Evolutionary conservation across 2,329 filamentous ascomycete species (phyloP).

Genomic region (Penicillium expansum): DNA sequence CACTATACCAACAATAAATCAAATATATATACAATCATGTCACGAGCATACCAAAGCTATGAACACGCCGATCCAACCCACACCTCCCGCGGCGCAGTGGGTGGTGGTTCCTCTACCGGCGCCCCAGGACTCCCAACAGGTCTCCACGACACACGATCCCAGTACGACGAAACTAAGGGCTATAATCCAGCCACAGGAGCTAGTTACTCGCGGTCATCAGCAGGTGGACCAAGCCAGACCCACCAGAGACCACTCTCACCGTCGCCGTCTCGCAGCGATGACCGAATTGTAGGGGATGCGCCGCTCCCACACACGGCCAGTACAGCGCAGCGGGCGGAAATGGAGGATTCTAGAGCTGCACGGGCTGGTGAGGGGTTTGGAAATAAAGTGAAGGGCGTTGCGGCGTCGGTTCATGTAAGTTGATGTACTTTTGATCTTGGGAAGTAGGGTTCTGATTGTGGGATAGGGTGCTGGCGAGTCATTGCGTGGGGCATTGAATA

Average conservation of each 20-base stretch:
- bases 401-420: constrained; percentile 40
- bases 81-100: constrained; percentile 5
- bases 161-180: constrained; percentile 19
- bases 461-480: constrained; percentile 42
- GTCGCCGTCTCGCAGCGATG: constrained; percentile 17
- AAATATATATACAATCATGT: not conserved
- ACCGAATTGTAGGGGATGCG: constrained; percentile 12
- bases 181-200: constrained; percentile 31
- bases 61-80: constrained; percentile 4
- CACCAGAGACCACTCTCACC: constrained; percentile 8
- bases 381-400: constrained; percentile 25
- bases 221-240: constrained; percentile 4
- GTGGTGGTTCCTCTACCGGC: constrained; percentile 30
- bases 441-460: not conserved
- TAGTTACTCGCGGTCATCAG: constrained; percentile 17
- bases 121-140: constrained; percentile 24
- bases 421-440: not conserved
- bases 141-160: constrained; percentile 14
- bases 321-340: constrained; percentile 15
- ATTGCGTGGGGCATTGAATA: constrained; percentile 38
- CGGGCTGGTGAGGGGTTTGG: constrained; percentile 24
- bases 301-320: constrained; percentile 20
- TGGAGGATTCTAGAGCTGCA: constrained; percentile 9
- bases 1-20: not conserved
- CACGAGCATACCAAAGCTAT: constrained; percentile 2